Evolutionary conservation across 169 alveolate species (phyloP).

Genomic region (Plasmodium ovale): DNA sequence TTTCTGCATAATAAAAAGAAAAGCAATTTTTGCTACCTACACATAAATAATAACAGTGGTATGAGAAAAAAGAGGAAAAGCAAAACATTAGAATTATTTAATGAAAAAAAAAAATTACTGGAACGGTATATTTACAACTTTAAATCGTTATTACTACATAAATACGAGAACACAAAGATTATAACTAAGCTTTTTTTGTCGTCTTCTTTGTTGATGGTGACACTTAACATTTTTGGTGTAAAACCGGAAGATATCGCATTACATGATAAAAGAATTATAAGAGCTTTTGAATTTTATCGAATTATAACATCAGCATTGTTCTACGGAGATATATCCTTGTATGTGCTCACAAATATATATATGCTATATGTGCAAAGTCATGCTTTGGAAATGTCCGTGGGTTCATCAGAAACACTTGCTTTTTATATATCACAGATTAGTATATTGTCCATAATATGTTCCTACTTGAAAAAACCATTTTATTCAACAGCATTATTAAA

Average conservation of each 20-base stretch:
- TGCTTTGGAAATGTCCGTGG: slow-evolving; percentile 30
- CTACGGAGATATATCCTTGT: slow-evolving; percentile 69
- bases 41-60: slow-evolving; percentile 37
- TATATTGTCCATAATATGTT: slow-evolving; percentile 43
- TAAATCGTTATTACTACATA: slow-evolving; percentile 45
- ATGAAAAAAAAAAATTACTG: slow-evolving; percentile 12
- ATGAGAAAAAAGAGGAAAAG: slow-evolving; percentile 18
- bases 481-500: slow-evolving; percentile 62
- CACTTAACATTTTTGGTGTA: slow-evolving; percentile 46
- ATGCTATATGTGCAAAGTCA: slow-evolving; percentile 68
- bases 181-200: slow-evolving; percentile 50
- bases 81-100: slow-evolving; percentile 10
- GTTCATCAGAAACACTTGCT: slow-evolving; percentile 61
- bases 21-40: slow-evolving; percentile 50
- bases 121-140: slow-evolving; percentile 28
- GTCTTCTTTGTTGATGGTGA: slow-evolving; percentile 29
- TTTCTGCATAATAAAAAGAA: slow-evolving; percentile 37
- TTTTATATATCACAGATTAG: slow-evolving; percentile 67
- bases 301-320: slow-evolving; percentile 68
- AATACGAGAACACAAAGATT: slow-evolving; percentile 38
- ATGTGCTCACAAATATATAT: slow-evolving; percentile 68
- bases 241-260: slow-evolving; percentile 74
- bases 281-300: slow-evolving; percentile 73
- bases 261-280: slow-evolving; percentile 60
- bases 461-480: slow-evolving; percentile 63